These are phyloP conservation scores for Eurotiales sp. DNA, from an alignment of 2,329 filamentous ascomycete genomes.

Conservation along the genomic window DNA sequence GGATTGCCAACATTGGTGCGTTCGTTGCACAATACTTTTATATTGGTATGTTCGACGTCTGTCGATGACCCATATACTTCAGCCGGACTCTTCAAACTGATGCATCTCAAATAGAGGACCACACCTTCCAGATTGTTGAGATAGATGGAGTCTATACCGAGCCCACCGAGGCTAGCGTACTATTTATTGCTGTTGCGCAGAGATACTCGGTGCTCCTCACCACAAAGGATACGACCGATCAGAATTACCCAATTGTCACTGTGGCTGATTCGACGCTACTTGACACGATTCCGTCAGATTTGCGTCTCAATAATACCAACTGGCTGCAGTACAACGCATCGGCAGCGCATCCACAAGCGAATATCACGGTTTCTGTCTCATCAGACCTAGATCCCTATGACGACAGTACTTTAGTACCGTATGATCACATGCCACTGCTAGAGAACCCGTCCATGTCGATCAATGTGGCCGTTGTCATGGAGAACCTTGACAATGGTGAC, in stretches of 20 bases:
- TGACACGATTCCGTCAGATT: constrained; percentile 31
- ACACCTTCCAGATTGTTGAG: constrained; percentile 66
- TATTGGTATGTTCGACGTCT: no score
- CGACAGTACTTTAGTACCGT: constrained; percentile 67
- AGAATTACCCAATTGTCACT: constrained; percentile 65
- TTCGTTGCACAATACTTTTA: constrained; percentile 55
- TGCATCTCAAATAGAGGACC: no score
- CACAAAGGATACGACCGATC: constrained; percentile 57
- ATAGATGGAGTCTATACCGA: constrained; percentile 69
- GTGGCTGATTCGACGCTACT: constrained; percentile 31
- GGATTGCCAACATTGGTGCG: constrained; percentile 69
- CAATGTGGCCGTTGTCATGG: constrained; percentile 65
- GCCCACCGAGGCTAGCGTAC: constrained; percentile 55
- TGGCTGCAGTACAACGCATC: constrained; percentile 65
- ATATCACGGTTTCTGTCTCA: constrained; percentile 22
- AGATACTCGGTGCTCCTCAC: constrained; percentile 55
- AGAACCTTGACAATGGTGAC: constrained; percentile 64
- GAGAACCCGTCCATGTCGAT: constrained; percentile 52
- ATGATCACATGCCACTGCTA: constrained; percentile 60
- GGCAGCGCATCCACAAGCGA: constrained; percentile 25
- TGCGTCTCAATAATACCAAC: constrained; percentile 43
- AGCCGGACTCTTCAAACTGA: no score
- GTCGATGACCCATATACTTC: no score
- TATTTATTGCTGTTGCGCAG: constrained; percentile 67
- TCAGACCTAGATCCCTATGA: constrained; percentile 64